A percentile compares a stretch with the other conserved stretches of the same genome.
phyloP scores from a whole-genome alignment of 2,329 filamentous ascomycete genomes.

The Venturia effusa region DNA sequence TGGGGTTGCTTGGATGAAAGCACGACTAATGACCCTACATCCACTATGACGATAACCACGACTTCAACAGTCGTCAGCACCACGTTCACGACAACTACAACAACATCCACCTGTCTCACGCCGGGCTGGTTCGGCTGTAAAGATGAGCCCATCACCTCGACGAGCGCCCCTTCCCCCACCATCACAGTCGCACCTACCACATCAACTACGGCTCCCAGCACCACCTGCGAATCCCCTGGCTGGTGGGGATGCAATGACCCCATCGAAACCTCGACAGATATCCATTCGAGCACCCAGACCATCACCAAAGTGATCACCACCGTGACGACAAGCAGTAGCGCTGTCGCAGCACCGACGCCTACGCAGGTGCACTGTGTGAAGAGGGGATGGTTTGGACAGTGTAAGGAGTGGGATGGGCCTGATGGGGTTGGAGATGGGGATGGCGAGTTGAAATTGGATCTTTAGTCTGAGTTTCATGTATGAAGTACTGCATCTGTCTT shows the following conservation, averaged over 20 bases:
- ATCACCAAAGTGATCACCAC: constrained; percentile 24
- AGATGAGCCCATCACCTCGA: constrained; percentile 27
- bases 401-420: constrained; percentile 11
- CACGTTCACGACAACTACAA: constrained; percentile 28
- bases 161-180: constrained; percentile 16
- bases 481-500: neutral
- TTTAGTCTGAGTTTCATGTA: neutral
- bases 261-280: neutral
- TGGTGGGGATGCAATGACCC: constrained; percentile 30
- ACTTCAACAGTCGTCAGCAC: constrained; percentile 32
- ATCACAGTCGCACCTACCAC: constrained; percentile 18
- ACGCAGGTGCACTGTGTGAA: constrained; percentile 7
- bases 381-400: constrained; percentile 12
- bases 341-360: neutral
- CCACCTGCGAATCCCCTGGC: constrained; percentile 32
- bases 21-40: constrained; percentile 36
- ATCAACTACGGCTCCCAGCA: constrained; percentile 18
- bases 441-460: constrained; percentile 2
- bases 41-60: constrained; percentile 29
- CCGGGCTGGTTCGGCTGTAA: constrained; percentile 60
- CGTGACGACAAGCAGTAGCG: constrained; percentile 12
- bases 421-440: constrained; percentile 2
- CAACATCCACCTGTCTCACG: constrained; percentile 45
- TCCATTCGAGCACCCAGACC: constrained; percentile 20
- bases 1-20: constrained; percentile 68